Base-by-base conservation (phyloP, 345 rosid genomes). In the Moricandia moricandioides region DNA sequence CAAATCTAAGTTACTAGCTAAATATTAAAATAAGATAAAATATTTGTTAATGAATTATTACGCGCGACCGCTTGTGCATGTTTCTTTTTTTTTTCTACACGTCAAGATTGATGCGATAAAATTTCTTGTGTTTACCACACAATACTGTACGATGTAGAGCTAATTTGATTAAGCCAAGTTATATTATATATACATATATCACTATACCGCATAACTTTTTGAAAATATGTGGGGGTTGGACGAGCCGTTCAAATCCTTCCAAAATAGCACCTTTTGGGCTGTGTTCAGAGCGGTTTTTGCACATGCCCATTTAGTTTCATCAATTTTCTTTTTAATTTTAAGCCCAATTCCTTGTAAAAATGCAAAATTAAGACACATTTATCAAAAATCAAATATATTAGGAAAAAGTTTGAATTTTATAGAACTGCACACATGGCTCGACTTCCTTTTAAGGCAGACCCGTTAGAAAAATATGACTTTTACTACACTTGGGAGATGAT, bases 1-100 rank as follows among this genome's bases (percentile, higher is more conserved):
- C 82, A 66, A 59, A 30, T 51, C 79, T 87, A 30, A 52, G 64
- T 8, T 74, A 70, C 3, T 87, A 62, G 47, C 47, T 11, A 62
- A 62, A 30, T 11, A 33, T 31, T 4, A 0, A 2, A 18, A 37
- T 62, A 8, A 14, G 27, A 55, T 27, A 27, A 64, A 6, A 21
- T 43, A n/a, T 40, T 58, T 57, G 8, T 74, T 58, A 39, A 57
- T 65, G 71, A 31, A 57, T 40, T 67, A 58, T 67, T 67, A 67
- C 62, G 39, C 34, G 16, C 72, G 49, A 16, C 26, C 58, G 52
- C 52, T 21, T 59, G 60, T 75, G 73, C 54, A 67, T 14, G 67
- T 21, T 21, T 21, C 24, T 67, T 67, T 54, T 43, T n/a, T 67
- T 67, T 54, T 43, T n/a, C 9, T 40, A 45, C 30, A 66, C 51